Evolutionary conservation across 2,329 filamentous ascomycete species (phyloP).

Genomic region (Diaporthe vaccinii): DNA sequence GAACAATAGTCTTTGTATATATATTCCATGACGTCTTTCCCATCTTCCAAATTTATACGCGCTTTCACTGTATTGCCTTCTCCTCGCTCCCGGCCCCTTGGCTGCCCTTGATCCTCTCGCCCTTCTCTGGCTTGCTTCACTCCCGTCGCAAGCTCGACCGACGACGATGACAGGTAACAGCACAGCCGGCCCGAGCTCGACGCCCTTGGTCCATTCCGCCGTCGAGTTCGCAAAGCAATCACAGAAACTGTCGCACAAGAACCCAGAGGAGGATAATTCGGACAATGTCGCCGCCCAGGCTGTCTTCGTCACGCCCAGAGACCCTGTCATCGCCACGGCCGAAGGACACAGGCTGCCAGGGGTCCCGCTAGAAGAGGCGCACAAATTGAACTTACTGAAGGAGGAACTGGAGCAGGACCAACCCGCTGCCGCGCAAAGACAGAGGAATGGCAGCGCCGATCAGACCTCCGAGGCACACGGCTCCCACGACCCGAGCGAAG

Average conservation of each 20-base stretch:
- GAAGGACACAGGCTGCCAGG: conserved; percentile 76
- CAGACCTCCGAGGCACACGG: conserved; percentile 51
- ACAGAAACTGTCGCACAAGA: conserved; percentile 65
- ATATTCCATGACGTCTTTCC: conserved; percentile 22
- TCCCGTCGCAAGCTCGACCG: conserved; percentile 5
- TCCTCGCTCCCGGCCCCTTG: neutral
- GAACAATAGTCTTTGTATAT: conserved; percentile 30
- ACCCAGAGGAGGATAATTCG: conserved; percentile 47
- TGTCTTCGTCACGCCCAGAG: conserved; percentile 76
- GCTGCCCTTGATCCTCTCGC: neutral
- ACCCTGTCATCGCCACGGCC: conserved; percentile 78
- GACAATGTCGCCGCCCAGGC: conserved; percentile 71
- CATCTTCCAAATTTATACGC: neutral
- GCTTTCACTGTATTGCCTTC: neutral
- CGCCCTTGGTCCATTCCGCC: conserved; percentile 54
- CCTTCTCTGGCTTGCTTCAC: neutral
- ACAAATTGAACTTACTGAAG: conserved; percentile 75
- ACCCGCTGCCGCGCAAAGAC: neutral
- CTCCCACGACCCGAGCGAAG: conserved; percentile 49
- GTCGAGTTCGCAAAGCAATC: conserved; percentile 74
- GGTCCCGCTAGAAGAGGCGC: conserved; percentile 78
- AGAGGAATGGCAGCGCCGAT: conserved; percentile 46
- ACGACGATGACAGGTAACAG: conserved; percentile 25
- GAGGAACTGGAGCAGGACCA: conserved; percentile 58
- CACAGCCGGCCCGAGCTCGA: neutral